phyloP scores from a whole-genome alignment of 495 filamentous ascomycete species.

The Rostrohypoxylon terebratum region DNA sequence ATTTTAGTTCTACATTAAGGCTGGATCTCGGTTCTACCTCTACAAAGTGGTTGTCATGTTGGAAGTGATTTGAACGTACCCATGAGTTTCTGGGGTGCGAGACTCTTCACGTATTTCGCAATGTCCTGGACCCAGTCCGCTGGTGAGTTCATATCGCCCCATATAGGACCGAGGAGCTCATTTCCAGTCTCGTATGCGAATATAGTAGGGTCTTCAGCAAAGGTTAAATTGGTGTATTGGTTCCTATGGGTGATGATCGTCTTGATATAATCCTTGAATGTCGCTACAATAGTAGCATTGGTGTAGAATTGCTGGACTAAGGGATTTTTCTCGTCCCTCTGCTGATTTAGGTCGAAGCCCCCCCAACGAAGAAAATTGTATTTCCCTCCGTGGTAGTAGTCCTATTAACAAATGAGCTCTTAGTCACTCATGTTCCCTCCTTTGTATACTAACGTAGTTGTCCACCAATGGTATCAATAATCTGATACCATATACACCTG shows the following conservation, averaged over 20 bases:
- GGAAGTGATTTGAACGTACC: constrained; percentile 21
- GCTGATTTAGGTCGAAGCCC: constrained; percentile 61
- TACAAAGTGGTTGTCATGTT: background rate
- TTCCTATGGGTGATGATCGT: constrained; percentile 63
- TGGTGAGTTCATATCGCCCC: constrained; percentile 64
- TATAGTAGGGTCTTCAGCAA: constrained; percentile 67
- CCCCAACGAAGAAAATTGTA: constrained; percentile 66
- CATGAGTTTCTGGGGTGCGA: constrained; percentile 63
- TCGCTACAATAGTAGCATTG: constrained; percentile 58
- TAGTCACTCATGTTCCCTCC: background rate
- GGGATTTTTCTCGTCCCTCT: constrained; percentile 52
- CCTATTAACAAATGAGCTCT: constrained; percentile 48
- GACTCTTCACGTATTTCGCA: constrained; percentile 59
- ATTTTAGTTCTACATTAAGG: constrained; percentile 1
- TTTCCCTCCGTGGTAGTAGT: constrained; percentile 70
- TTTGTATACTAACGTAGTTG: constrained; percentile 54
- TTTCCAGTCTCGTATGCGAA: constrained; percentile 68
- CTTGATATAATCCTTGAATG: constrained; percentile 65
- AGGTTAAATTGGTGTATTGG: constrained; percentile 65
- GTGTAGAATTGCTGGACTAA: constrained; percentile 65
- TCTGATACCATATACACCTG: constrained; percentile 61
- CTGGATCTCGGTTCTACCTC: background rate
- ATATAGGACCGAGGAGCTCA: constrained; percentile 63
- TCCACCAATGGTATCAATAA: constrained; percentile 63
- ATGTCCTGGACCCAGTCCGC: constrained; percentile 62